Evolutionary conservation across 108 stramenopile species (phyloP), one percentile per base, ranked within the genome.

Genomic region (Nitzschia inconspicua): DNA sequence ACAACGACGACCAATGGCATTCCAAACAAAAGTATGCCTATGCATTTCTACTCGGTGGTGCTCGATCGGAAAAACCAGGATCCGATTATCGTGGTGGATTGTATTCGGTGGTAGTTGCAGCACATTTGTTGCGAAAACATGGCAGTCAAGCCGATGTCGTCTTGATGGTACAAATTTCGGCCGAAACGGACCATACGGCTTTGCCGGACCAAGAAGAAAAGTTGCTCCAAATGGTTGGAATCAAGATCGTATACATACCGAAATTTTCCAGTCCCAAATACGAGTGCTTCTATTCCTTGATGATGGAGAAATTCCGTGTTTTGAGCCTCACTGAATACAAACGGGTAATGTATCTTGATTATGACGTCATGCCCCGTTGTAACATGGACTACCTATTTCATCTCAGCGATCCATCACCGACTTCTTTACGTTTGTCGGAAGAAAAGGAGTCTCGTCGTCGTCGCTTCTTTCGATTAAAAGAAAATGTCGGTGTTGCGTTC

Each of bases 261-360:
- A 46, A 60, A 19, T 42, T 64, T 22, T 63, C 70, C 9, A 44
- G 42, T 16, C 23, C 46, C 2, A 30, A 18, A 2, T 35, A 59
- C 42, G 67, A 68, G 40, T 57, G 57, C 16, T 82, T 80, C 47
- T 65, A 64, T 50, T 43, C 42, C 20, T 30, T 67, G 10, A 70
- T 68, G 41, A 46, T 77, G 49, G 75, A 80, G 16, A 86, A 86
- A 39, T 86, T 86, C 26, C 50, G 63, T n/a, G 64, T 80, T 14
- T 54, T 86, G 32, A 55, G 55, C 20, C 29, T 85, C 41, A 80
- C 77, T 19, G 73, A 83, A 60, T 91, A 86, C 61, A 56, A 73
- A 16, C 74, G 79, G 1, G 77, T 86, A 0, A 58, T 87, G 37
- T 83, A 82, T 47, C 18, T 91, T 36, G 90, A 91, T 44, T 73